Base-by-base conservation (phyloP, 345 rosid species). In the Arabis hirsuta region DNA sequence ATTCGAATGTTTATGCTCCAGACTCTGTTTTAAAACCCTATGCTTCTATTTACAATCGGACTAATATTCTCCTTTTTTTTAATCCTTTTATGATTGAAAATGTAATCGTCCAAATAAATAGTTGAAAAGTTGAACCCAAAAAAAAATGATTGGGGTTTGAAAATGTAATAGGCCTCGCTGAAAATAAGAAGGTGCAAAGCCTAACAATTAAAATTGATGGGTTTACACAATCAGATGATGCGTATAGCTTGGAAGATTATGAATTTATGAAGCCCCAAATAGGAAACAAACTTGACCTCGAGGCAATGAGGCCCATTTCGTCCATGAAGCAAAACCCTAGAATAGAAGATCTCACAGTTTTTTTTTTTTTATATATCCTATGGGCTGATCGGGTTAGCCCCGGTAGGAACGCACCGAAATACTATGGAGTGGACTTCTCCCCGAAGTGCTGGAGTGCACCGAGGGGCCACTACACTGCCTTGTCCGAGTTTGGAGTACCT, bases 291-390 rank as follows among this genome's bases (percentile, higher is more conserved):
- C 29, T 27, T 19, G 27, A 34, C 38, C 2, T 19, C 7, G 7
- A 65, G 24, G 24, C 24, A 22, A 22, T 22, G 24, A 22, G 54
- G 77, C 77, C 77, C 60, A 57, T 36, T 55, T 63, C 2, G 4
- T 44, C 2, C 36, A 9, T 20, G 3, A 52, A 42, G 29, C 62
- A 42, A 62, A 42, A 43, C 20, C 6, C 38, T 7, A 6, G 8
- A 62, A 32, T 32, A 20, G 39, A n/a, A 6, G 27, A 14, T 55
- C 19, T 4, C 42, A 59, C 36, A 14, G 5, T 6, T 46, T 13
- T 16, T 16, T 16, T 16, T 16, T 16, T 16, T 16, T 16, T 16
- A 16, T 0, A 16, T 16, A 16, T 0, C 16, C 16, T 16, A 16
- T 16, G 0, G 16, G 16, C 16, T 16, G 16, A 16, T 16, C 16